Conservation (phyloP, 2,329 filamentous ascomycete species). For the Eutypella sp. region DNA sequence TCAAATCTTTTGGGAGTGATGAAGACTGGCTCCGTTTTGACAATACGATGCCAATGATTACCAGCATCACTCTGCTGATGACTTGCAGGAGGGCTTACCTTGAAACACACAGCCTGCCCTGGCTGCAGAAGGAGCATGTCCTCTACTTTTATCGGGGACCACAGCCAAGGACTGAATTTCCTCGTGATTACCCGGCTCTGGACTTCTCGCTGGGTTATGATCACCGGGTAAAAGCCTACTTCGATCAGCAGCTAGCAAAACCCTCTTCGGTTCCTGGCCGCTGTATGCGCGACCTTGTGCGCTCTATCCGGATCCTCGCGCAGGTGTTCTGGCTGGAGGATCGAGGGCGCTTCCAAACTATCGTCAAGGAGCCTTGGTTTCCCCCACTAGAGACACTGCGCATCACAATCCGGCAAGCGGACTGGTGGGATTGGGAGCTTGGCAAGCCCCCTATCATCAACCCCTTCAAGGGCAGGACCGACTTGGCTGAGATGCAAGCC, state of each 20-base stretch:
- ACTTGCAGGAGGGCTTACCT: conserved; percentile 32
- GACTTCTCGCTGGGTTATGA: too few species aligned
- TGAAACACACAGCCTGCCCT: conserved; percentile 25
- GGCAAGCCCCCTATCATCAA: conserved; percentile 21
- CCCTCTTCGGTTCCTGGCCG: conserved; percentile 3
- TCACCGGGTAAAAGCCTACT: conserved; percentile 14
- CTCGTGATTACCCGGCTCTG: too few species aligned
- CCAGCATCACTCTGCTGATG: conserved; percentile 20
- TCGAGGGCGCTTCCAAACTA: conserved; percentile 3
- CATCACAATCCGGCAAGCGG: conserved; percentile 28
- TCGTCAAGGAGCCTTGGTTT: conserved; percentile 12
- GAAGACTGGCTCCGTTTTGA: conserved; percentile 27
- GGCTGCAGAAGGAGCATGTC: conserved; percentile 23
- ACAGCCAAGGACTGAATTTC: neutral
- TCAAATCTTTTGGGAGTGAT: too few species aligned
- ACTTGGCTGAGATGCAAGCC: conserved; percentile 5
- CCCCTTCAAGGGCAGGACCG: conserved; percentile 11
- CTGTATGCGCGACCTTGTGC: conserved; percentile 10
- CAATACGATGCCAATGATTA: conserved; percentile 18
- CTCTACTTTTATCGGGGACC: conserved; percentile 21
- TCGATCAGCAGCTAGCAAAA: conserved; percentile 12
- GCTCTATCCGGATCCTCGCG: conserved; percentile 11
- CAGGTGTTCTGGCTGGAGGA: conserved; percentile 23
- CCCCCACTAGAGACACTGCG: conserved; percentile 20
- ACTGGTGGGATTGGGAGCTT: conserved; percentile 32